Evolutionary conservation across 129 eudicot species (phyloP), one percentile per base, ranked within the genome.

Genomic region (Centella asiatica): DNA sequence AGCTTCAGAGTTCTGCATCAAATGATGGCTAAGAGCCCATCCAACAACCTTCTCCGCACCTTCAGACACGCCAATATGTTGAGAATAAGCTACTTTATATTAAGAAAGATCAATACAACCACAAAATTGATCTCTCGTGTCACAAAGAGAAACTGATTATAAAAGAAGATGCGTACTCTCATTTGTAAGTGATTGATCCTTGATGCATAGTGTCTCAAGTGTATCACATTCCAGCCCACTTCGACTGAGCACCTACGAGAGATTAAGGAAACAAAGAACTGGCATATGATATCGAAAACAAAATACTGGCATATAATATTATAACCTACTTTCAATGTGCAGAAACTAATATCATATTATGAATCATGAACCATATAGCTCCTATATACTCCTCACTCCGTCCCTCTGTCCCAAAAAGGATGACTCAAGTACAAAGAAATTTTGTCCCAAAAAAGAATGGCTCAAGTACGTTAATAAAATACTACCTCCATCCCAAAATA

Each of bases 31-130:
- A 60, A 92, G 61, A 76, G 95, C 98, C 95, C 95, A 92, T 25
- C 95, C 98, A 25, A 92, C 81, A 19, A 87, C 82, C 80, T 92
- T 92, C 78, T 84, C 95, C 25, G 94, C 90, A 73, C 87, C 98
- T 92, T 74, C 76, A 72, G 28, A 66, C 26, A 44, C 18, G 59
- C 46, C 67, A 72, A 69, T 1, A 10, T 31, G 27, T 53, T 53
- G 26, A 53, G 57, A n/a, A n/a, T 51, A 17, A 22, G 13, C 20
- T 53, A 53, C 6, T 53, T 53, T n/a, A 27, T n/a, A 27, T 3
- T 53, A 14, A 72, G 45, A 24, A 49, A 32, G 31, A 49, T 50
- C 52, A 31, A 29, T 19, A 49, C 44, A 32, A 20, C 24, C 36
- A n/a, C 45, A 31, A 6, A 31, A 12, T 0, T 5, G 29, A 27